Evolutionary conservation across 2,329 filamentous ascomycete genomes (phyloP).

Genomic region (Penicillium expansum): DNA sequence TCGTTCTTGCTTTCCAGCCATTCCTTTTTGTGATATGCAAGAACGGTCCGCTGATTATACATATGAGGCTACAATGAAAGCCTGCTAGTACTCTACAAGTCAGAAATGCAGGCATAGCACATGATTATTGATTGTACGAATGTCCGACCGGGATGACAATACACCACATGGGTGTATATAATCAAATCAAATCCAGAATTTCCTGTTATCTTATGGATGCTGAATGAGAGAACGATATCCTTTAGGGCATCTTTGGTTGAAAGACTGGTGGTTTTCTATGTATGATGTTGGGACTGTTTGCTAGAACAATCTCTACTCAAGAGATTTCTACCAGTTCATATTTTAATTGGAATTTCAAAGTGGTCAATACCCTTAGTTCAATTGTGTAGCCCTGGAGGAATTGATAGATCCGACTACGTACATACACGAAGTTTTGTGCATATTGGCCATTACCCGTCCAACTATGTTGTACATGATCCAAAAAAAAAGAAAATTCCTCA

Average conservation of each 20-base stretch:
- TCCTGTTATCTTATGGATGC: slow-evolving; percentile 22
- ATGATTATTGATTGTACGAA: too few species aligned
- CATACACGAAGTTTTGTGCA: neutral
- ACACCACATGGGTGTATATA: too few species aligned
- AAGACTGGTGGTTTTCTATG: neutral
- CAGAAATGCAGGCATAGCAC: too few species aligned
- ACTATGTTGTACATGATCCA: too few species aligned
- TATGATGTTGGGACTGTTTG: neutral
- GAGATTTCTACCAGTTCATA: neutral
- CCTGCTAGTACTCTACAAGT: too few species aligned
- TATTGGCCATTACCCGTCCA: neutral
- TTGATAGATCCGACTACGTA: too few species aligned
- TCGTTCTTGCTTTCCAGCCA: neutral
- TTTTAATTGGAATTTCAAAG: neutral
- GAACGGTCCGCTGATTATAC: neutral
- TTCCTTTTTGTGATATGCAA: neutral
- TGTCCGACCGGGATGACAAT: too few species aligned
- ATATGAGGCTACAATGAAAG: too few species aligned
- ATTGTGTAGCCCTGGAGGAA: too few species aligned
- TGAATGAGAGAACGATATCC: slow-evolving; percentile 35
- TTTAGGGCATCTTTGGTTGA: slow-evolving; percentile 37
- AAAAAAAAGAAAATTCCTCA: neutral
- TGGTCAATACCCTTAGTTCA: neutral
- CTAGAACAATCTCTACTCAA: neutral
- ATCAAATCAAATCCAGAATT: too few species aligned